Percentiles rank a stretch among this genome's conserved stretches.
Evolutionary conservation across 306 rosid species (phyloP).

Genomic region (Cucumis hystrix): DNA sequence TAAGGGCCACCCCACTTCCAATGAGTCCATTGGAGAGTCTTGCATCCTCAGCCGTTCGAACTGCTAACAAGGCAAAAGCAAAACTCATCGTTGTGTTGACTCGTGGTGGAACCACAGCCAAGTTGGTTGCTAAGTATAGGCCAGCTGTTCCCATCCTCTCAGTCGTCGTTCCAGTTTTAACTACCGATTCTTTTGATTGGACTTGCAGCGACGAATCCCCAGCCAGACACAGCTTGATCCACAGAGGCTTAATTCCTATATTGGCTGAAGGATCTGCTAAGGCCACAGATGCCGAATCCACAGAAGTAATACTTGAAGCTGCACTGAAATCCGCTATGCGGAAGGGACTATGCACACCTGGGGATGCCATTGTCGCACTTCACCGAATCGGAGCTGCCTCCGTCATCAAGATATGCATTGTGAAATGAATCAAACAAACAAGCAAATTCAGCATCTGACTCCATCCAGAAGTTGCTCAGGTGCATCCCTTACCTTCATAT

Average conservation of each 20-base stretch:
- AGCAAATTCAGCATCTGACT: background rate
- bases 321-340: conserved; percentile 64
- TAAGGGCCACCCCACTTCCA: conserved; percentile 83
- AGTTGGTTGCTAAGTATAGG: conserved; percentile 83
- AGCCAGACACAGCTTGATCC: conserved; percentile 85
- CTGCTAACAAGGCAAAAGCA: conserved; percentile 84
- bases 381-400: conserved; percentile 87
- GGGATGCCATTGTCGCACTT: conserved; percentile 84
- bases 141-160: conserved; percentile 95
- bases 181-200: conserved; percentile 87
- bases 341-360: conserved; percentile 61
- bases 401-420: conserved; percentile 82
- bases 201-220: conserved; percentile 83
- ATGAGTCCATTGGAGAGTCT: conserved; percentile 98
- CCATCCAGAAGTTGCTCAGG: background rate
- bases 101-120: conserved; percentile 84
- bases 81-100: conserved; percentile 83
- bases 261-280: conserved; percentile 92
- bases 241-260: conserved; percentile 85
- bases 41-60: conserved; percentile 90
- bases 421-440: conserved; percentile 23
- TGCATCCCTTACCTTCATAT: background rate
- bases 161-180: conserved; percentile 84
- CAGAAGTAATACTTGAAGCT: conserved; percentile 86
- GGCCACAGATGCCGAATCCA: conserved; percentile 98